Conservation (phyloP, 179 eudicot species). For the Gypsophila paniculata region DNA sequence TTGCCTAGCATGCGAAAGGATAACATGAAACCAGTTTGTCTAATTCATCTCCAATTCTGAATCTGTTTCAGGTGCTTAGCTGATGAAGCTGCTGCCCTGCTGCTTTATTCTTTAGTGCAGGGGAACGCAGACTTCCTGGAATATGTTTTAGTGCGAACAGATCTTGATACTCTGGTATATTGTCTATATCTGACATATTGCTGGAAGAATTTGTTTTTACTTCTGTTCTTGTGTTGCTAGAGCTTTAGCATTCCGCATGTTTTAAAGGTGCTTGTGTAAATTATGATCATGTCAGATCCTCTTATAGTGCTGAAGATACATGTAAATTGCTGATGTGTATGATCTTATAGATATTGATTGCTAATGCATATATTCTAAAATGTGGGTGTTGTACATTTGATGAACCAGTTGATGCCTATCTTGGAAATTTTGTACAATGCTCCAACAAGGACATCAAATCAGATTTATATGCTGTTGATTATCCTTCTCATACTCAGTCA, state of each 20-base stretch:
- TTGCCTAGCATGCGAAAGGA: no score
- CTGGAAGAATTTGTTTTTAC: no score
- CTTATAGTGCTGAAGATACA: neutral
- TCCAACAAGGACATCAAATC: conserved; percentile 73
- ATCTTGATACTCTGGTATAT: conserved; percentile 89
- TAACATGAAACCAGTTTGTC: neutral
- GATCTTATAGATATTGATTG: neutral
- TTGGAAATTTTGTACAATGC: conserved; percentile 85
- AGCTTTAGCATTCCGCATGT: neutral
- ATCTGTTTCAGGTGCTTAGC: conserved; percentile 57
- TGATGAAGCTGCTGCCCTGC: conserved; percentile 69
- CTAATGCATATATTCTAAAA: neutral
- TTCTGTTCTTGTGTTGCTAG: neutral
- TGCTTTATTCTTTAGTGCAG: conserved; percentile 82
- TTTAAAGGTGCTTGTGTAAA: conserved; percentile 5
- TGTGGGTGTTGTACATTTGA: conserved; percentile 17
- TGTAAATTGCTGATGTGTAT: conserved; percentile 5
- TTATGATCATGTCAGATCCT: neutral
- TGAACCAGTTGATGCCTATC: conserved; percentile 80
- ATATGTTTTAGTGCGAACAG: conserved; percentile 95
- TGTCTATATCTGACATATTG: conserved; percentile 16
- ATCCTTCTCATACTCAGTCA: conserved; percentile 93
- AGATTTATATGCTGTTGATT: conserved; percentile 86
- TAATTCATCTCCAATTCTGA: conserved; percentile 4
- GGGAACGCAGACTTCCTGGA: conserved; percentile 90